Percentiles rank a stretch among this genome's conserved stretches.
Conservation (phyloP, 2,329 filamentous ascomycete species). For the Lasiodiplodia citricola region DNA sequence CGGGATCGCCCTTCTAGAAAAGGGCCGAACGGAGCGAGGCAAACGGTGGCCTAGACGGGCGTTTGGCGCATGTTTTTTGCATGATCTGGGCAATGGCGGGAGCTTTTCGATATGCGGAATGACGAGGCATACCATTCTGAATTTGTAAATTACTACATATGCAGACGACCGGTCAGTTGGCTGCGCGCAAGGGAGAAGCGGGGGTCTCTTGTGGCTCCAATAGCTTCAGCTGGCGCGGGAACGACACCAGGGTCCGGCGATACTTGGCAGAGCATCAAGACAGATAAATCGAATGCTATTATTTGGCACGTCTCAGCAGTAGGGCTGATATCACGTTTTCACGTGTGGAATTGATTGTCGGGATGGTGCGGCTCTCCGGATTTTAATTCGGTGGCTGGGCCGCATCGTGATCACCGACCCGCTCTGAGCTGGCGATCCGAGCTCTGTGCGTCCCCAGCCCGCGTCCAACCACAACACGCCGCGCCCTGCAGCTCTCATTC, state of each 20-base stretch:
- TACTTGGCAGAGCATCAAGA: constrained; percentile 12
- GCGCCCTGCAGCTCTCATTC: constrained; percentile 26
- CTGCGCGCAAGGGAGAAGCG: constrained; percentile 5
- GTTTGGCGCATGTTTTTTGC: constrained; percentile 26
- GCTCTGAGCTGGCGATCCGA: constrained; percentile 12
- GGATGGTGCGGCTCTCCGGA: constrained; percentile 22
- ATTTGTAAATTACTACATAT: constrained; percentile 27
- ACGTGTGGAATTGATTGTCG: constrained; percentile 12
- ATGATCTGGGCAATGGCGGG: constrained; percentile 7
- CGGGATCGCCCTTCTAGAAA: constrained; percentile 29
- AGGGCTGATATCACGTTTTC: constrained; percentile 18
- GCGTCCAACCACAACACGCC: constrained; percentile 20
- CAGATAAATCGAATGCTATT: not conserved
- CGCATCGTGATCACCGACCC: constrained; percentile 4
- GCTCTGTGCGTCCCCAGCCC: constrained; percentile 22
- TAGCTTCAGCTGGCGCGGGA: constrained; percentile 1
- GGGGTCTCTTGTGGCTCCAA: constrained; percentile 6
- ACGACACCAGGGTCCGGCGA: constrained; percentile 15
- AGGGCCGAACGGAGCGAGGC: not conserved
- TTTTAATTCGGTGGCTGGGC: constrained; percentile 25
- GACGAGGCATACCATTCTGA: constrained; percentile 19
- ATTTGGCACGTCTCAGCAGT: constrained; percentile 6
- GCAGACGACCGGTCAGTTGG: constrained; percentile 21
- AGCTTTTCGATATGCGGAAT: constrained; percentile 18
- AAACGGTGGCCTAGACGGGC: constrained; percentile 14